Evolutionary conservation across 345 rosid genomes (phyloP).

Genomic region (Lepidium aucheri): DNA sequence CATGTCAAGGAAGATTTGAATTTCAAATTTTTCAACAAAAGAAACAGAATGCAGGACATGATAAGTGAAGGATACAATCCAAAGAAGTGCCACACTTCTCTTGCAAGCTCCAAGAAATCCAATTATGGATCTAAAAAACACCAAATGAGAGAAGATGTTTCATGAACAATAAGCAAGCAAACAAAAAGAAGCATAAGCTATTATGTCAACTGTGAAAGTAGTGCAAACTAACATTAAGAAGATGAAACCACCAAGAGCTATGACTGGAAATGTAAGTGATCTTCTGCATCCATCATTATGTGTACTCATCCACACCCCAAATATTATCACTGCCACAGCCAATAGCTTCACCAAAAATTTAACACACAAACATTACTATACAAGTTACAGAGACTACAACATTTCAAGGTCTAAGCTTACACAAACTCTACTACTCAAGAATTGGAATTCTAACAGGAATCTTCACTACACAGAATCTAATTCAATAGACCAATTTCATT

Average conservation of each 20-base stretch:
- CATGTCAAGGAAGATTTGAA: constrained; percentile 41
- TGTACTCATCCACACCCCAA: constrained; percentile 96
- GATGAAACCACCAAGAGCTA: constrained; percentile 76
- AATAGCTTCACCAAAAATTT: constrained; percentile 49
- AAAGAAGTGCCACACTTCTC: constrained; percentile 53
- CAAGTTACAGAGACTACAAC: background rate
- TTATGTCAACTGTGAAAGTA: background rate
- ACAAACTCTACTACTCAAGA: background rate
- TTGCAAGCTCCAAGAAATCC: constrained; percentile 93
- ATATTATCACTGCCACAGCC: constrained; percentile 59
- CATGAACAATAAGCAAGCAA: background rate
- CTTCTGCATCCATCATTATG: constrained; percentile 78
- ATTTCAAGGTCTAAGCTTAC: background rate
- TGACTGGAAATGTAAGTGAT: constrained; percentile 76
- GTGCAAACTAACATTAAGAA: constrained; percentile 60
- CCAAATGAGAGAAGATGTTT: background rate
- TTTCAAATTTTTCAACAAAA: background rate
- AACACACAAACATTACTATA: background rate
- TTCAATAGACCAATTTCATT: constrained; percentile 7
- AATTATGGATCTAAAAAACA: constrained; percentile 57
- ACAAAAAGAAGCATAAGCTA: background rate
- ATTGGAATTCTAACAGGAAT: background rate
- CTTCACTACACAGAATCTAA: constrained; percentile 5
- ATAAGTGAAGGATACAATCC: constrained; percentile 86
- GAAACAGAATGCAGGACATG: constrained; percentile 1